phyloP scores from a whole-genome alignment of 768 basidiomycete genomes.

The Phlebiopsis flavidoalba region DNA sequence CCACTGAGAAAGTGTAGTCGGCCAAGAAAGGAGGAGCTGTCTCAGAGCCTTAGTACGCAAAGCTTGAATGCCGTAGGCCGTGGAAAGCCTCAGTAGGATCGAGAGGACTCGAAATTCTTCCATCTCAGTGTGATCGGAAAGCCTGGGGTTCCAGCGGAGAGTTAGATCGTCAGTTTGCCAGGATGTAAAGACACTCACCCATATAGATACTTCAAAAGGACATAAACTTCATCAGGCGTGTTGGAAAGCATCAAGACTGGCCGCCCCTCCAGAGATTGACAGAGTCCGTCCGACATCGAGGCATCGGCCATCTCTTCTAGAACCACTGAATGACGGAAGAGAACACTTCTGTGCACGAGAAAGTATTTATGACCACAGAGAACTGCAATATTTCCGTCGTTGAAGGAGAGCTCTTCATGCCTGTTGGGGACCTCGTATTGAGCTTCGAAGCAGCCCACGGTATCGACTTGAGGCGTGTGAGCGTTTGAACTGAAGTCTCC shows the following conservation, averaged over 20 bases:
- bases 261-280: slow-evolving; percentile 46
- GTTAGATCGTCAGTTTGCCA: background rate
- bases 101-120: slow-evolving; percentile 47
- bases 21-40: slow-evolving; percentile 51
- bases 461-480: slow-evolving; percentile 8
- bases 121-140: slow-evolving; percentile 3
- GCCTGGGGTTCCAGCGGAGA: slow-evolving; percentile 1
- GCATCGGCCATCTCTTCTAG: slow-evolving; percentile 36
- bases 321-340: slow-evolving; percentile 57
- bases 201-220: slow-evolving; percentile 61
- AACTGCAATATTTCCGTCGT: slow-evolving; percentile 66
- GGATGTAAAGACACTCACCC: slow-evolving; percentile 24
- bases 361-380: slow-evolving; percentile 56
- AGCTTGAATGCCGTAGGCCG: slow-evolving; percentile 56
- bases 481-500: slow-evolving; percentile 27
- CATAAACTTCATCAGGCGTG: slow-evolving; percentile 47
- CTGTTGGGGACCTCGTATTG: slow-evolving; percentile 19
- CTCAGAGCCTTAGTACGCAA: slow-evolving; percentile 55
- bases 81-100: slow-evolving; percentile 55
- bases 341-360: slow-evolving; percentile 60
- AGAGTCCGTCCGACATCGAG: background rate
- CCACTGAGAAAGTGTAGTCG: slow-evolving; percentile 58
- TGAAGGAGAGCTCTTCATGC: slow-evolving; percentile 44
- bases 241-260: slow-evolving; percentile 54
- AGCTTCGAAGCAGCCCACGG: background rate